Conservation (phyloP, 768 basidiomycete species). For the Neoboletus magnificus region DNA sequence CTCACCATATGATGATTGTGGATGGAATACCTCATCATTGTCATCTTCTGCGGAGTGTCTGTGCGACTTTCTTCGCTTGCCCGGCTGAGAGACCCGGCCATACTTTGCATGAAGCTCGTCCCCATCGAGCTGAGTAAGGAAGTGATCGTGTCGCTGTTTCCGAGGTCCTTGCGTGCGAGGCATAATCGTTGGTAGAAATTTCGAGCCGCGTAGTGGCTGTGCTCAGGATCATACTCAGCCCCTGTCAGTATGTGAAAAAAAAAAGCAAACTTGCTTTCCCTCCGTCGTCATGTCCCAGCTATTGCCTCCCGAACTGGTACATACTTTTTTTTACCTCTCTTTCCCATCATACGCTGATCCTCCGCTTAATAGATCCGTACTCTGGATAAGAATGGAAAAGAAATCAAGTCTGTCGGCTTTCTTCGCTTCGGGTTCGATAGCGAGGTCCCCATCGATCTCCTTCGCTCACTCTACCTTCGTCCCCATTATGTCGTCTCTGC, state of each 20-base stretch:
- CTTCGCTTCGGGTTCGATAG: conserved; percentile 89
- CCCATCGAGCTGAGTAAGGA: conserved; percentile 77
- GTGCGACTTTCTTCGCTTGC: conserved; percentile 66
- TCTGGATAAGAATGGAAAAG: conserved; percentile 70
- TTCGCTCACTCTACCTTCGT: conserved; percentile 86
- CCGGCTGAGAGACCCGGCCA: conserved; percentile 71
- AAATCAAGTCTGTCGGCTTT: conserved; percentile 79
- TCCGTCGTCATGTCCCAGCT: conserved; percentile 21
- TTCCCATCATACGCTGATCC: conserved; percentile 4
- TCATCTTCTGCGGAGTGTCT: conserved; percentile 47
- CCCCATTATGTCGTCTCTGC: conserved; percentile 65
- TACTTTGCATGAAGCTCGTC: conserved; percentile 78
- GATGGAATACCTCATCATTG: conserved; percentile 50
- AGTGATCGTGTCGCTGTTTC: conserved; percentile 80
- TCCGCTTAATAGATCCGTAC: conserved; percentile 47
- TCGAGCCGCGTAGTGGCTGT: conserved; percentile 12
- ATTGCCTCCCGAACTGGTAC: conserved; percentile 20
- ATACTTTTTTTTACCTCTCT: neutral
- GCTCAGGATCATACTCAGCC: neutral
- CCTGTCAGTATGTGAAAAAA: neutral
- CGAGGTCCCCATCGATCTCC: conserved; percentile 71
- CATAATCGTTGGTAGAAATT: conserved; percentile 41
- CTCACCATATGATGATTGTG: neutral
- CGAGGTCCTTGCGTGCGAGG: conserved; percentile 56
- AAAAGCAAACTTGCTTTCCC: neutral